Evolutionary conservation across 345 rosid genomes (phyloP).

Genomic region (Populus simonii): DNA sequence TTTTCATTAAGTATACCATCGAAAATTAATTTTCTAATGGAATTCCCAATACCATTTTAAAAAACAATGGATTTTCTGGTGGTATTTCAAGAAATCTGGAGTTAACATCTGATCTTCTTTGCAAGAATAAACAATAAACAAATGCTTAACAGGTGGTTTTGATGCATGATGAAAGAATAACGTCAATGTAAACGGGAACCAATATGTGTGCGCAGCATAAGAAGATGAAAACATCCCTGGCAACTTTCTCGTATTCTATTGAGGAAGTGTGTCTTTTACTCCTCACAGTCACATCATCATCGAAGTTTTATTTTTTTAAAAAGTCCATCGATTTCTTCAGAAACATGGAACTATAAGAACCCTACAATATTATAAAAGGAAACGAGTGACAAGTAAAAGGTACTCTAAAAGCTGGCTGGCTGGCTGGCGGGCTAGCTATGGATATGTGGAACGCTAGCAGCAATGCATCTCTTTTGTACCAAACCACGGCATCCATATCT

Average conservation of each 20-base stretch:
- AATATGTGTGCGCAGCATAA: neutral
- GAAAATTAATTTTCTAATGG: no score
- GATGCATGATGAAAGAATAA: neutral
- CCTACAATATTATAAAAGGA: neutral
- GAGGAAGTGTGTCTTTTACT: neutral
- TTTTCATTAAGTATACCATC: no score
- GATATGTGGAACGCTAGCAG: neutral
- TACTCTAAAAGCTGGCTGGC: no score
- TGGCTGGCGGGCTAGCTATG: neutral
- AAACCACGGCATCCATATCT: conserved; percentile 19
- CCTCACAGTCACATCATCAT: neutral
- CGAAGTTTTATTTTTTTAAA: neutral
- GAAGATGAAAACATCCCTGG: neutral
- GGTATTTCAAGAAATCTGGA: no score
- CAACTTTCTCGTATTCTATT: neutral
- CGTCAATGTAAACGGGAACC: neutral
- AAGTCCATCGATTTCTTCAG: neutral
- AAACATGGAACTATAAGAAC: neutral
- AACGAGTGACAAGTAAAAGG: neutral
- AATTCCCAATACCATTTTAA: no score
- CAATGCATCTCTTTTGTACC: conserved; percentile 37
- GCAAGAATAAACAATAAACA: neutral
- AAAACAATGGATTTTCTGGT: no score
- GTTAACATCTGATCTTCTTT: no score
- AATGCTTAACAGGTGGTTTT: no score